A percentile compares a stretch with the other conserved stretches of the same genome.
phyloP scores from a whole-genome alignment of 306 rosid genomes.

The Cicer yamashitae region DNA sequence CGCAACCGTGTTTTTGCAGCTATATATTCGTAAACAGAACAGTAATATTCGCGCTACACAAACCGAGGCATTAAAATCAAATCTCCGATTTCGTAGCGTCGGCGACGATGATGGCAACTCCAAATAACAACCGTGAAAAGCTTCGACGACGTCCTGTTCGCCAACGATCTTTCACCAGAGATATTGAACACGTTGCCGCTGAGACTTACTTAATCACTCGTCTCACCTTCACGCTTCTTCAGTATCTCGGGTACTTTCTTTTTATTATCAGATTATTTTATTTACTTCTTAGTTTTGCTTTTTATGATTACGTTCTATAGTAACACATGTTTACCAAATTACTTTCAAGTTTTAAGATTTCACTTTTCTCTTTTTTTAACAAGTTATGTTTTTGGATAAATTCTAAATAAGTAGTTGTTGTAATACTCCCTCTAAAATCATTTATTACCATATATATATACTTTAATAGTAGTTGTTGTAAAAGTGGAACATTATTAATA shows the following conservation, averaged over 20 bases:
- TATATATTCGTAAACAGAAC: no score
- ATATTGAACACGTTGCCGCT: conserved; percentile 69
- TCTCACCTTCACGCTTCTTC: conserved; percentile 79
- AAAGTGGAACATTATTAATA: no score
- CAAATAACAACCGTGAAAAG: conserved; percentile 1
- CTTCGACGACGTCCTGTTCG: conserved; percentile 25
- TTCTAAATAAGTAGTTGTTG: background rate
- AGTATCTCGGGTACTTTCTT: conserved; percentile 69
- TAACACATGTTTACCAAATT: background rate
- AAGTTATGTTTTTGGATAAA: conserved; percentile 1
- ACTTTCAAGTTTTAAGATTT: background rate
- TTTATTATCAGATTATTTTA: background rate
- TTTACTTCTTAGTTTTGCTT: background rate
- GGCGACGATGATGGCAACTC: background rate
- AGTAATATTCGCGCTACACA: conserved; percentile 1
- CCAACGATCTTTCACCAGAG: conserved; percentile 35
- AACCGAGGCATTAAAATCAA: conserved; percentile 5
- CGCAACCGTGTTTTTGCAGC: no score
- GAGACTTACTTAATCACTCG: conserved; percentile 80
- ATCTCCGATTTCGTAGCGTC: background rate
- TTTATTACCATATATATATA: no score
- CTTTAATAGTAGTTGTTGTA: no score
- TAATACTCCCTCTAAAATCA: no score
- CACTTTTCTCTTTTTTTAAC: background rate
- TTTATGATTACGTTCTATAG: background rate